A percentile compares a stretch with the other conserved stretches of the same genome.
phyloP scores from a whole-genome alignment of 1,139 yeast species.

The Zygoascus hellenicus region DNA sequence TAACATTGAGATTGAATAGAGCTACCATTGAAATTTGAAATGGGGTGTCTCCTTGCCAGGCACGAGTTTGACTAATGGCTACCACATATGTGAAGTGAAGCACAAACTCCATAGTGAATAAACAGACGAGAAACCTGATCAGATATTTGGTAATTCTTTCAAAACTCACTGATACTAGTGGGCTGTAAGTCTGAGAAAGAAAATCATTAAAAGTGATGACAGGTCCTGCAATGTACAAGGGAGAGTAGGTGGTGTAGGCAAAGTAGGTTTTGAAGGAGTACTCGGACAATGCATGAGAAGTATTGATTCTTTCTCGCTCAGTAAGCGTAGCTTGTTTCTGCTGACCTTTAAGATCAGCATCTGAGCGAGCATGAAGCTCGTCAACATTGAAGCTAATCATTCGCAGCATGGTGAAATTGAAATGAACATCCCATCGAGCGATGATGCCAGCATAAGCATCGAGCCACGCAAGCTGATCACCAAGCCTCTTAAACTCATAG shows the following conservation, averaged over 20 bases:
- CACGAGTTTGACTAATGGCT: constrained; percentile 81
- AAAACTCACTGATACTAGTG: constrained; percentile 48
- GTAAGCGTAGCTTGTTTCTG: constrained; percentile 7
- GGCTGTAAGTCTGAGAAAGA: constrained; percentile 52
- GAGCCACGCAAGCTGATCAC: constrained; percentile 39
- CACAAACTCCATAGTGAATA: constrained; percentile 80
- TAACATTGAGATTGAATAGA: constrained; percentile 76
- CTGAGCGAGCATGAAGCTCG: constrained; percentile 35
- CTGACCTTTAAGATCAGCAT: too few relatives aligned
- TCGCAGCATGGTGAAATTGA: constrained; percentile 79
- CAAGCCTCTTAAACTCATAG: constrained; percentile 42
- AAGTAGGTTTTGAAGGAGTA: constrained; percentile 61
- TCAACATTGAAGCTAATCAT: constrained; percentile 82
- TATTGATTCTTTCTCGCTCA: constrained; percentile 46
- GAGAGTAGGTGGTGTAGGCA: constrained; percentile 77
- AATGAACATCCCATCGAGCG: constrained; percentile 92
- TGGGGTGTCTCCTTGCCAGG: constrained; percentile 88
- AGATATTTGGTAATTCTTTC: constrained; percentile 58
- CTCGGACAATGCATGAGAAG: constrained; percentile 54
- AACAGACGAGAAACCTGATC: constrained; percentile 60
- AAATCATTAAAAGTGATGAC: constrained; percentile 89
- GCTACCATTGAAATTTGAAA: constrained; percentile 95
- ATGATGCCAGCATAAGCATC: constrained; percentile 59
- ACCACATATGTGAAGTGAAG: constrained; percentile 88
- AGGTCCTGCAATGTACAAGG: constrained; percentile 93